phyloP scores from a whole-genome alignment of 495 filamentous ascomycete species.

The Podospora appendiculata region DNA sequence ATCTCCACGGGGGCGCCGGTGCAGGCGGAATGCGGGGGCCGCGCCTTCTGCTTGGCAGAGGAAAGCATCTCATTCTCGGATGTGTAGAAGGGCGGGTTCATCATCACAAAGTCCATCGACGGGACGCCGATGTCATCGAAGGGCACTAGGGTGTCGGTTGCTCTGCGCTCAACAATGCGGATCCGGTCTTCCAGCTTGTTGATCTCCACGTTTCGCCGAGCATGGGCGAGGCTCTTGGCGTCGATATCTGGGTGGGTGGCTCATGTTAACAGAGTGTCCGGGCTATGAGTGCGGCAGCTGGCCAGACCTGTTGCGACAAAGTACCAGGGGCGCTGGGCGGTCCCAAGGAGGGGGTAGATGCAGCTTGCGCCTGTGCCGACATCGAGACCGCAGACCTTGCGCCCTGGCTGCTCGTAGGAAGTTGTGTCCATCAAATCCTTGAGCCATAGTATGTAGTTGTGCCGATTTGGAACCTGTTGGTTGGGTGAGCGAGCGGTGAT shows the following conservation, averaged over 20 bases:
- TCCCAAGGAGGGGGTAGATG: slow-evolving; percentile 87
- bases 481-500: not conserved
- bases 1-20: slow-evolving; percentile 81
- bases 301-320: slow-evolving; percentile 61
- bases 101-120: slow-evolving; percentile 79
- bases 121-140: slow-evolving; percentile 46
- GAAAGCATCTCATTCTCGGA: slow-evolving; percentile 60
- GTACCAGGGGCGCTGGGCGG: slow-evolving; percentile 60
- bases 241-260: slow-evolving; percentile 60
- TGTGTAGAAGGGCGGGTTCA: slow-evolving; percentile 89
- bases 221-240: slow-evolving; percentile 54
- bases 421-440: slow-evolving; percentile 79
- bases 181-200: slow-evolving; percentile 64
- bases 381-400: slow-evolving; percentile 67
- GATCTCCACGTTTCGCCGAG: slow-evolving; percentile 50
- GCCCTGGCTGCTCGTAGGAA: slow-evolving; percentile 40
- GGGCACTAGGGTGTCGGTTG: slow-evolving; percentile 53
- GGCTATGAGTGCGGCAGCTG: slow-evolving; percentile 5
- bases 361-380: slow-evolving; percentile 86
- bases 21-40: slow-evolving; percentile 67
- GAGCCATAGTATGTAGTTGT: slow-evolving; percentile 90
- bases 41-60: slow-evolving; percentile 56
- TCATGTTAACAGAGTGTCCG: not conserved
- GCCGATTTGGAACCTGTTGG: slow-evolving; percentile 61
- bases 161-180: slow-evolving; percentile 46